A percentile compares a stretch with the other conserved stretches of the same genome.
These are phyloP conservation scores for Fusarium sublunatum DNA, from an alignment of 2,329 filamentous ascomycete species.

Conservation along the genomic window DNA sequence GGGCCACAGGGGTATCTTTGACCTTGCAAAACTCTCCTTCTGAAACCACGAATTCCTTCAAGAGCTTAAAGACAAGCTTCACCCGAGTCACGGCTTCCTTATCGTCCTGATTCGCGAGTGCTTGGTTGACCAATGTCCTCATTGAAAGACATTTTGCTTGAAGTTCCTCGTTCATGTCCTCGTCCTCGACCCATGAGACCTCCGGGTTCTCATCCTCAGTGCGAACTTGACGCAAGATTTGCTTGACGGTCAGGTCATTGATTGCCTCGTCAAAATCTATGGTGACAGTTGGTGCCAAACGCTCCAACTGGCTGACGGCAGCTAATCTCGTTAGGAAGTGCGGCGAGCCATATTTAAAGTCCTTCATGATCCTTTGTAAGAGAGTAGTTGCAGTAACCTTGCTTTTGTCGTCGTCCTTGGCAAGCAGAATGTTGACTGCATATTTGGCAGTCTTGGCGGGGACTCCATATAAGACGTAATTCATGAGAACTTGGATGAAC, in stretches of 20 bases:
- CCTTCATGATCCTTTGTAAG: conserved; percentile 77
- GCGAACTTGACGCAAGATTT: conserved; percentile 78
- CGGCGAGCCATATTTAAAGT: conserved; percentile 76
- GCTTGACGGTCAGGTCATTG: conserved; percentile 78
- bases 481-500: conserved; percentile 82
- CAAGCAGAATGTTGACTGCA: conserved; percentile 89
- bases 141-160: conserved; percentile 85
- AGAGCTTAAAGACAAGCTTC: conserved; percentile 78
- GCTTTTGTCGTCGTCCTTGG: conserved; percentile 77
- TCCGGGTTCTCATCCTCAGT: conserved; percentile 67
- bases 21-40: conserved; percentile 84
- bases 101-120: conserved; percentile 70
- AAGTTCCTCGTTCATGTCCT: conserved; percentile 80
- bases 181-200: conserved; percentile 74
- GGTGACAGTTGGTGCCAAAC: conserved; percentile 78
- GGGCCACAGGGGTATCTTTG: conserved; percentile 78
- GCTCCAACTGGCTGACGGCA: conserved; percentile 78
- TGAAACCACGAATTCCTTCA: conserved; percentile 79
- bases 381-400: conserved; percentile 87
- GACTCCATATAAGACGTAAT: conserved; percentile 83
- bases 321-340: conserved; percentile 82
- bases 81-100: conserved; percentile 69
- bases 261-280: conserved; percentile 81
- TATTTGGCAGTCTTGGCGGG: conserved; percentile 91
- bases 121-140: conserved; percentile 85